Base-by-base conservation (phyloP, 768 basidiomycete genomes). In the Russula compacta region DNA sequence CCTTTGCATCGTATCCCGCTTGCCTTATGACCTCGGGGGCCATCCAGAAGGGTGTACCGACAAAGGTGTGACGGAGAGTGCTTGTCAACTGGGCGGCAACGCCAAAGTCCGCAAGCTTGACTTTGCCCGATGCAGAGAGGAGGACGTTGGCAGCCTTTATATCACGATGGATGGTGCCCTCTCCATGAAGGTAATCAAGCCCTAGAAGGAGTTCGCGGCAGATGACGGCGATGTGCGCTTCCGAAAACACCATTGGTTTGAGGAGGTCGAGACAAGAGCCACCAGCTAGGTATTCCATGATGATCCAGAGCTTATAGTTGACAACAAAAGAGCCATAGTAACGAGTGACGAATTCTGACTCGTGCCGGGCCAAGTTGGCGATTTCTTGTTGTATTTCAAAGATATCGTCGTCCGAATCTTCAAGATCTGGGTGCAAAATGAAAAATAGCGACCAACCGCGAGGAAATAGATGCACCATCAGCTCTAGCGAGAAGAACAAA, bases 361-460 rank as follows among this genome's bases (percentile, higher is more conserved):
- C 93, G 76, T 94, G 95, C 67, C 90, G 90, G 1, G 94, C 92
- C 33, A 99, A 81, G 73, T 91, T 97, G 19, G 94, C 90, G 66
- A 99, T 99, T 73, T 99, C 97, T 72, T 93, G 92, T 71, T 99
- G 97, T 52, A 99, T 99, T 74, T 99, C 97, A 17, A 90, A 85
- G 66, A 99, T 98, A 73, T 98, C 97, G 71, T 99, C 97, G 73
- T 98, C 95, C 29, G 94, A 92, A 73, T 97, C 92, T 74, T 99
- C 97, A 61, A 99, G 79, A 77, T 98, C 95, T 95, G 69, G 7
- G 14, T 11, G 14, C 19, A 51, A 19, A 43, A 40, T 15, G 32
- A 9, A 38, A 24, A 36, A 38, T 29, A 35, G 42, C 35, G 33
- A 49, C 15, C 36, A 10, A 54, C 43, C 32, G 11, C n/a, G 12